Conservation (phyloP, 129 eudicot genomes). For the Heracleum sosnowskyi region DNA sequence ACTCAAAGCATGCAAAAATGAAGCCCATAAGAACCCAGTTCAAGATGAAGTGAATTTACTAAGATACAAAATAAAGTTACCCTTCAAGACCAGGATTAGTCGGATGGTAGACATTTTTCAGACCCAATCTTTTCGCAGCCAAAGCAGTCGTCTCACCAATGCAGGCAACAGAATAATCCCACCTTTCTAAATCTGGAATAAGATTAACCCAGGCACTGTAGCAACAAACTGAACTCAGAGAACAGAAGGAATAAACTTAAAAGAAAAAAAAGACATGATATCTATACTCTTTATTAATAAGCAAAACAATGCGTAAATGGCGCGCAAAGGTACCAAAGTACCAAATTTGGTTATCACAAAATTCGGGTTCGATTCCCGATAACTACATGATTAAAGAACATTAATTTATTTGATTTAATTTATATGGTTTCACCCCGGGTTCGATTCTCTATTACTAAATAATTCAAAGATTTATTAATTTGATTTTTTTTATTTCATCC, state of each 20-base stretch:
- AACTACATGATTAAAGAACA: too few relatives aligned
- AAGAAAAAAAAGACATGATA: too few relatives aligned
- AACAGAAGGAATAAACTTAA: neutral
- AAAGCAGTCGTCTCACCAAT: constrained; percentile 93
- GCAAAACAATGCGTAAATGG: too few relatives aligned
- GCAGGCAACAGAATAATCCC: constrained; percentile 74
- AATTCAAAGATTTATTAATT: too few relatives aligned
- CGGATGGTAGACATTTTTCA: constrained; percentile 66
- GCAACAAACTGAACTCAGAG: constrained; percentile 7
- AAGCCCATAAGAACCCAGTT: neutral
- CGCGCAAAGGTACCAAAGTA: too few relatives aligned
- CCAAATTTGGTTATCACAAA: too few relatives aligned
- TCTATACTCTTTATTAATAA: too few relatives aligned
- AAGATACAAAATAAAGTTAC: constrained; percentile 29
- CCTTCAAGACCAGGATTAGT: constrained; percentile 76
- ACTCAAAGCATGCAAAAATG: neutral
- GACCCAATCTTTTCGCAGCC: constrained; percentile 67
- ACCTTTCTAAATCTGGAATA: constrained; percentile 37
- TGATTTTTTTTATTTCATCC: too few relatives aligned
- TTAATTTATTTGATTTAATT: too few relatives aligned
- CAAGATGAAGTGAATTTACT: neutral
- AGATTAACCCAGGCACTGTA: constrained; percentile 77
- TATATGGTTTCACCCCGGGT: too few relatives aligned
- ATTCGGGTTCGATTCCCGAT: too few relatives aligned
- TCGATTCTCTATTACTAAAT: too few relatives aligned